Percentiles rank a stretch among this genome's conserved stretches.
phyloP scores from a whole-genome alignment of 805 yeast genomes.

The Yamadazyma scolyti region DNA sequence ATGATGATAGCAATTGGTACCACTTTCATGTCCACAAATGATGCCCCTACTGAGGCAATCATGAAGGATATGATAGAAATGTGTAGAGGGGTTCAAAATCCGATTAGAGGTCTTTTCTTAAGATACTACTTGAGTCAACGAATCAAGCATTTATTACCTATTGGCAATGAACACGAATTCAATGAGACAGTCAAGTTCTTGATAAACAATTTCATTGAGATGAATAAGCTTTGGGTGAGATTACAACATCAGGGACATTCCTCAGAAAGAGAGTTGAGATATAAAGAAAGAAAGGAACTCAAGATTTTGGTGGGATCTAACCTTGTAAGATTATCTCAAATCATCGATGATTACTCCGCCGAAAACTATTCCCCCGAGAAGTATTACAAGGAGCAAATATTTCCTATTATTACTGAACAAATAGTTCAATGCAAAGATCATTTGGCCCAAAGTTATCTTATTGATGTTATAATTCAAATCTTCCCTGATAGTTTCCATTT shows the following conservation, averaged over 20 bases:
- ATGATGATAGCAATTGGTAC: conserved; percentile 95
- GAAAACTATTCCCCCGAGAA: conserved; percentile 22
- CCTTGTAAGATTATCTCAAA: conserved; percentile 81
- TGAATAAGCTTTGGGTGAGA: conserved; percentile 98
- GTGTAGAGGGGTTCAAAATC: conserved; percentile 97
- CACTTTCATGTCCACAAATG: conserved; percentile 73
- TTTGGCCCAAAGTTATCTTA: conserved; percentile 85
- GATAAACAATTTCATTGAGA: conserved; percentile 85
- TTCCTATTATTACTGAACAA: conserved; percentile 84
- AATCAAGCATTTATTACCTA: conserved; percentile 63
- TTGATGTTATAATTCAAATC: conserved; percentile 89
- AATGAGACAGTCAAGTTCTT: conserved; percentile 75
- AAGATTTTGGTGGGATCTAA: conserved; percentile 92
- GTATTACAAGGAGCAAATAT: conserved; percentile 47
- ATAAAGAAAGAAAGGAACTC: conserved; percentile 78
- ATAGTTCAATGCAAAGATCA: conserved; percentile 88
- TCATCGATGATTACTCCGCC: conserved; percentile 63
- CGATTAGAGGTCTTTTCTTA: conserved; percentile 85
- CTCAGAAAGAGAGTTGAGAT: conserved; percentile 70
- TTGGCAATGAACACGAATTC: conserved; percentile 35
- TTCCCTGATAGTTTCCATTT: conserved; percentile 93
- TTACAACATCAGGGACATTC: conserved; percentile 94
- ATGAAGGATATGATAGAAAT: conserved; percentile 96
- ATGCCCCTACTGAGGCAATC: conserved; percentile 79
- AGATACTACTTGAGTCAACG: conserved; percentile 86